A percentile compares a stretch with the other conserved stretches of the same genome.
phyloP scores from a whole-genome alignment of 2,329 filamentous ascomycete species.

The Ceratocystis cacaofunesta region DNA sequence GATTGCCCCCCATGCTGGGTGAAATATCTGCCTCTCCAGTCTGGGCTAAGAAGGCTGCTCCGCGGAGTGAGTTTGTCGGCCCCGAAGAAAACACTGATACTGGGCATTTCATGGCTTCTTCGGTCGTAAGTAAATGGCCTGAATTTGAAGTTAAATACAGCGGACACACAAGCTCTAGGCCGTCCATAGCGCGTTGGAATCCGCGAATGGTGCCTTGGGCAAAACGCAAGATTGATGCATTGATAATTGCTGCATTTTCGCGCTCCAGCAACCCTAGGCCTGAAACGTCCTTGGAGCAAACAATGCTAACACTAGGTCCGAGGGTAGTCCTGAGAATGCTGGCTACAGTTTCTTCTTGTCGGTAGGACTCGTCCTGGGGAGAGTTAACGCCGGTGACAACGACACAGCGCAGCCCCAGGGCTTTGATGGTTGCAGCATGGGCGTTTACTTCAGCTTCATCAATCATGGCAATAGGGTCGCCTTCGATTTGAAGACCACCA shows the following conservation, averaged over 20 bases:
- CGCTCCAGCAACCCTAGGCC: constrained; percentile 31
- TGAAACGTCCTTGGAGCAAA: constrained; percentile 25
- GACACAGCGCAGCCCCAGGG: constrained; percentile 27
- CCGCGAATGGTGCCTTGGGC: constrained; percentile 32
- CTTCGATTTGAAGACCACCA: constrained; percentile 20
- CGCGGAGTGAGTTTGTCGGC: constrained; percentile 21
- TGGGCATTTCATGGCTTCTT: constrained; percentile 20
- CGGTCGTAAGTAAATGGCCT: constrained; percentile 23
- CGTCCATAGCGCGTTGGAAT: constrained; percentile 32
- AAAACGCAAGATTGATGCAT: constrained; percentile 34
- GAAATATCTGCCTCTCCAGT: constrained; percentile 8
- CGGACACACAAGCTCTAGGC: constrained; percentile 26
- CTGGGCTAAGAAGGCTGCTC: constrained; percentile 19
- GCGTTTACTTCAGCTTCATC: constrained; percentile 15
- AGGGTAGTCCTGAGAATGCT: constrained; percentile 26
- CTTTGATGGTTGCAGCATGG: constrained; percentile 19
- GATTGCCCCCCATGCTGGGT: not conserved
- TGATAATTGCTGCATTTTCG: constrained; percentile 39
- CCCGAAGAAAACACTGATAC: constrained; percentile 21
- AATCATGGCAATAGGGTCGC: constrained; percentile 18
- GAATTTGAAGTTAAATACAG: constrained; percentile 38
- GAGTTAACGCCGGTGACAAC: constrained; percentile 44
- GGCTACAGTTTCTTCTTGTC: constrained; percentile 36
- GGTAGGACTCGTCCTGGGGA: constrained; percentile 38
- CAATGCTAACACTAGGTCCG: constrained; percentile 22